phyloP scores from a whole-genome alignment of 805 yeast genomes.

The Wickerhamomyces pijperi region DNA sequence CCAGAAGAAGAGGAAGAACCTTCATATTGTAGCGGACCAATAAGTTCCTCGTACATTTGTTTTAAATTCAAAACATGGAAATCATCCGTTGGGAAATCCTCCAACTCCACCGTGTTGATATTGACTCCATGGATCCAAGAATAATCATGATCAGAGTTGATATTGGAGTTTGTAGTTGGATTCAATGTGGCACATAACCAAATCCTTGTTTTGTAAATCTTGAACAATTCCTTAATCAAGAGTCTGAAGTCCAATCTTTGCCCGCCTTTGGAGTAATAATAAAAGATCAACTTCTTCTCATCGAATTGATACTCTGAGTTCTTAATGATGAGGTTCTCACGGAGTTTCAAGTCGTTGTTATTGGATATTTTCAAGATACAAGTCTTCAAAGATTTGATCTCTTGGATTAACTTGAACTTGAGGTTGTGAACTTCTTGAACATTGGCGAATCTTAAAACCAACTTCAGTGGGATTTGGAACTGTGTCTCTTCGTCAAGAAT shows the following conservation, averaged over 20 bases:
- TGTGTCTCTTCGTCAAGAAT: constrained; percentile 28
- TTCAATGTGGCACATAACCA: constrained; percentile 58
- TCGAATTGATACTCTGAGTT: constrained; percentile 80
- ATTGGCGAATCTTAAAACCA: constrained; percentile 65
- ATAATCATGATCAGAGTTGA: constrained; percentile 1
- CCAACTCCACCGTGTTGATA: constrained; percentile 6
- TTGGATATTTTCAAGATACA: constrained; percentile 38
- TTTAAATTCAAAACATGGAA: constrained; percentile 17
- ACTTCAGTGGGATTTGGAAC: constrained; percentile 66
- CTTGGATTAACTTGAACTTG: constrained; percentile 56
- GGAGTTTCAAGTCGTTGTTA: constrained; percentile 25
- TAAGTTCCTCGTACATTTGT: constrained; percentile 4
- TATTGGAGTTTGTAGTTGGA: constrained; percentile 4
- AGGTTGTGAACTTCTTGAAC: constrained; percentile 56
- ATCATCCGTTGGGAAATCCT: constrained; percentile 11
- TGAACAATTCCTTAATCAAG: constrained; percentile 61
- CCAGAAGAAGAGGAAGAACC: too few species aligned
- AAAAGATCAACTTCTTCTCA: constrained; percentile 64
- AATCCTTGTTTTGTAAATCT: constrained; percentile 67
- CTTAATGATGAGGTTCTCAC: constrained; percentile 36
- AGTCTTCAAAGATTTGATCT: constrained; percentile 57
- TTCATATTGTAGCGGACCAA: too few species aligned
- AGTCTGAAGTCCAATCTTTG: constrained; percentile 66
- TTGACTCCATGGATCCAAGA: constrained; percentile 1
- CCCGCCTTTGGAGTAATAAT: constrained; percentile 38